Evolutionary conservation across 805 yeast genomes (phyloP).

Genomic region (Torulaspora franciscae): DNA sequence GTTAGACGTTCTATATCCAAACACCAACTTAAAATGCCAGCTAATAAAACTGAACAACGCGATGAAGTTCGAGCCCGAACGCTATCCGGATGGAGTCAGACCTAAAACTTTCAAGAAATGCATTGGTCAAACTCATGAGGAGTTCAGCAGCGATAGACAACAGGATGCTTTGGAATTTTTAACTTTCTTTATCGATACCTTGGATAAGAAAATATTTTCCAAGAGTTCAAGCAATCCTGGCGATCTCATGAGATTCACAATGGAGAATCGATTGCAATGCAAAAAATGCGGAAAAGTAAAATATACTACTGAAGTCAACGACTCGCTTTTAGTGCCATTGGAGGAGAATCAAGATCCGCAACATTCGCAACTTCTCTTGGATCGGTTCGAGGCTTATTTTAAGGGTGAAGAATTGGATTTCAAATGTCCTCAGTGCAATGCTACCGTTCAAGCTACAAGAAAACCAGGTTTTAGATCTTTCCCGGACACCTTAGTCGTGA

Average conservation of each 20-base stretch:
- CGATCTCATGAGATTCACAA: conserved; percentile 56
- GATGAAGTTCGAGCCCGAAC: conserved; percentile 41
- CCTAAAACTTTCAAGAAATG: conserved; percentile 73
- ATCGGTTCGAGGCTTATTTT: conserved; percentile 49
- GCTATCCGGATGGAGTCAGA: conserved; percentile 69
- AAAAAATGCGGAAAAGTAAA: conserved; percentile 56
- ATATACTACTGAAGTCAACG: conserved; percentile 51
- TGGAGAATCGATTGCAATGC: conserved; percentile 57
- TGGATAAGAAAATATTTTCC: conserved; percentile 46
- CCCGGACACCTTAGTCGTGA: conserved; percentile 68
- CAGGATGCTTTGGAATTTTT: conserved; percentile 95
- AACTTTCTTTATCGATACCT: conserved; percentile 55
- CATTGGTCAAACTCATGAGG: conserved; percentile 73
- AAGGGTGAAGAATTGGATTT: conserved; percentile 56
- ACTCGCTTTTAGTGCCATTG: conserved; percentile 52
- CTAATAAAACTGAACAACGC: conserved; percentile 78
- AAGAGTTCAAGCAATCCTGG: conserved; percentile 41
- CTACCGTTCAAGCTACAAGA: conserved; percentile 25
- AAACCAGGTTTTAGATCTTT: conserved; percentile 39
- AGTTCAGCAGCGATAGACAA: conserved; percentile 81
- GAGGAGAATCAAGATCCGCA: conserved; percentile 45
- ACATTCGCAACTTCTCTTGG: conserved; percentile 38
- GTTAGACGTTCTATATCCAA: conserved; percentile 45
- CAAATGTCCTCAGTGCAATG: conserved; percentile 53
- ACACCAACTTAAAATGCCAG: conserved; percentile 66